Conservation (phyloP, 768 basidiomycete genomes). For the Astraeus odoratus region DNA sequence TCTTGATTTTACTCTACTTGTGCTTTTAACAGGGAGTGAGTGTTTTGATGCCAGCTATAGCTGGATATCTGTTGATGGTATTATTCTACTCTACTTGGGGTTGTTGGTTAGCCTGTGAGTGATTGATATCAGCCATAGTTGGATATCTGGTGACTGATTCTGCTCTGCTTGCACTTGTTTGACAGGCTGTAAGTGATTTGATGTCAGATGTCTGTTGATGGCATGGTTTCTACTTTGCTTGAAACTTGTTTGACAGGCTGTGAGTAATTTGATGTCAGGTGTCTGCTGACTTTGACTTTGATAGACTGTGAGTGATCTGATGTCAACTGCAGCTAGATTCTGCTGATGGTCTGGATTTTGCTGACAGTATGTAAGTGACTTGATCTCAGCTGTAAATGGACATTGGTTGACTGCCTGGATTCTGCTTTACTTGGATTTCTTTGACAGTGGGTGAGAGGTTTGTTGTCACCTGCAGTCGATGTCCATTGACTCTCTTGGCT, state of each 20-base stretch:
- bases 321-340: background rate
- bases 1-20: background rate
- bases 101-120: background rate
- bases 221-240: background rate
- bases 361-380: background rate
- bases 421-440: too few species aligned
- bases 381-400: background rate
- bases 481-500: background rate
- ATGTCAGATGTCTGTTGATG: too few species aligned
- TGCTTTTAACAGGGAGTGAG: background rate
- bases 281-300: background rate
- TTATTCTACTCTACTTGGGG: too few species aligned
- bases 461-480: too few species aligned
- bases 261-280: background rate
- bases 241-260: background rate
- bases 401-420: too few species aligned
- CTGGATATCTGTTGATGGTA: background rate
- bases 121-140: background rate
- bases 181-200: too few species aligned
- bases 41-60: background rate
- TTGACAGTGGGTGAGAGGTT: too few species aligned
- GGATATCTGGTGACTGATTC: background rate
- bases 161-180: too few species aligned
- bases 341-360: background rate
- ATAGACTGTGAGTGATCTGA: background rate